Conservation (phyloP, 805 yeast genomes). For the Metschnikowia reukaufii region DNA sequence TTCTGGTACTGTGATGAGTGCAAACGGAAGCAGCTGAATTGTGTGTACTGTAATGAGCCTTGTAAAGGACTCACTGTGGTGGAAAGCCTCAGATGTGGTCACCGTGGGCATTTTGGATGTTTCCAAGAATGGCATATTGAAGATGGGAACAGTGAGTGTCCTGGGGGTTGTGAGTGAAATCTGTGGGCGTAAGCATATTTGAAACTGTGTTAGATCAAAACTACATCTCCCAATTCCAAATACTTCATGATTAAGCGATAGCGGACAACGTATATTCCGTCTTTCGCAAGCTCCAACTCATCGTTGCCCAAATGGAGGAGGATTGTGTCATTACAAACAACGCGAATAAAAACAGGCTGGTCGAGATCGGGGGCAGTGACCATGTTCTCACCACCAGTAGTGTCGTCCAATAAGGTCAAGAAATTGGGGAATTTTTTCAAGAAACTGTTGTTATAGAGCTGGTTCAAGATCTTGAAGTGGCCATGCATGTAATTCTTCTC, state of each 20-base stretch:
- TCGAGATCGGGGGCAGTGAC: conserved; percentile 74
- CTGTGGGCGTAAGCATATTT: too few species aligned
- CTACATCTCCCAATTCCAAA: conserved; percentile 38
- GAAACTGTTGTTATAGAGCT: conserved; percentile 67
- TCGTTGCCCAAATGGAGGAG: conserved; percentile 29
- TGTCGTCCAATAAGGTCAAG: conserved; percentile 74
- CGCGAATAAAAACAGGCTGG: conserved; percentile 73
- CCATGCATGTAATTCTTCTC: conserved; percentile 66
- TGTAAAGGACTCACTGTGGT: conserved; percentile 67
- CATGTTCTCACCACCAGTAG: conserved; percentile 62
- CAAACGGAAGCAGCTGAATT: conserved; percentile 56
- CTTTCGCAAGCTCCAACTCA: conserved; percentile 36
- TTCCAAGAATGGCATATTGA: conserved; percentile 72
- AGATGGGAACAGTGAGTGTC: conserved; percentile 68
- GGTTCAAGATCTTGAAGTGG: conserved; percentile 64
- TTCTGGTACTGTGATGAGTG: conserved; percentile 87
- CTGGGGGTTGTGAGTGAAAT: conserved; percentile 63
- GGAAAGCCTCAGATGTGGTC: conserved; percentile 72
- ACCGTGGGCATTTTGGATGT: conserved; percentile 82
- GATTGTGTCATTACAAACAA: conserved; percentile 41
- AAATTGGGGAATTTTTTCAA: conserved; percentile 65
- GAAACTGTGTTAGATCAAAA: conserved; percentile 26
- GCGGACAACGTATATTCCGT: conserved; percentile 74
- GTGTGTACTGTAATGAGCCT: conserved; percentile 76
- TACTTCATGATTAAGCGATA: conserved; percentile 47